A percentile compares a stretch with the other conserved stretches of the same genome.
phyloP scores from a whole-genome alignment of 768 basidiomycete species.

The Lanmaoa pseudosensibilis region DNA sequence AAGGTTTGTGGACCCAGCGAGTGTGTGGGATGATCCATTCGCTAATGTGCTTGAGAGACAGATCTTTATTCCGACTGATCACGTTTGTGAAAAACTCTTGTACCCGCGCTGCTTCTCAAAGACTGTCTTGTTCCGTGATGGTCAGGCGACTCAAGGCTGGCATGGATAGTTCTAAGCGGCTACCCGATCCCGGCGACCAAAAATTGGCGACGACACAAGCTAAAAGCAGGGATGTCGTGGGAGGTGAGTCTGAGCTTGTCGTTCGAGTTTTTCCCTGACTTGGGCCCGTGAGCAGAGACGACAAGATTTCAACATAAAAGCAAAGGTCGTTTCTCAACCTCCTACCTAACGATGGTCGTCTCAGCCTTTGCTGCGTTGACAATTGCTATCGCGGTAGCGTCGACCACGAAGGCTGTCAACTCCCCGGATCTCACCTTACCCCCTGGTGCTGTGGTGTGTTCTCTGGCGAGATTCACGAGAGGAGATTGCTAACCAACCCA shows the following conservation, averaged over 20 bases:
- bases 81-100: too few species aligned
- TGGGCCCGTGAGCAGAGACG: not conserved
- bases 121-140: too few species aligned
- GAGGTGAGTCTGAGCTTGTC: too few species aligned
- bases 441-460: slow-evolving; percentile 24
- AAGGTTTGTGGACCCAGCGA: too few species aligned
- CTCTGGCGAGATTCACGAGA: not conserved
- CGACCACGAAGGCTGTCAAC: not conserved
- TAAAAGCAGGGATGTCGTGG: too few species aligned
- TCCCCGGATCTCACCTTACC: slow-evolving; percentile 12
- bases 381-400: slow-evolving; percentile 1
- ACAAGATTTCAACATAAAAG: not conserved
- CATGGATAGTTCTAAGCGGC: not conserved
- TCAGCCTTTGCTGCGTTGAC: slow-evolving; percentile 5
- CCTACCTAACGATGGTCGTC: not conserved
- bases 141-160: too few species aligned
- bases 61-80: too few species aligned
- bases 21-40: too few species aligned
- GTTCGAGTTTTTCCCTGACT: too few species aligned
- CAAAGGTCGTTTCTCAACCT: not conserved
- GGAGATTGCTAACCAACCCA: slow-evolving; percentile 17
- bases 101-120: too few species aligned
- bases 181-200: not conserved
- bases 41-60: too few species aligned
- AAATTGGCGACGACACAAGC: not conserved